A percentile compares a stretch with the other conserved stretches of the same genome.
Conservation (phyloP, 2,329 filamentous ascomycete genomes). For the Calonectria honghensis region DNA sequence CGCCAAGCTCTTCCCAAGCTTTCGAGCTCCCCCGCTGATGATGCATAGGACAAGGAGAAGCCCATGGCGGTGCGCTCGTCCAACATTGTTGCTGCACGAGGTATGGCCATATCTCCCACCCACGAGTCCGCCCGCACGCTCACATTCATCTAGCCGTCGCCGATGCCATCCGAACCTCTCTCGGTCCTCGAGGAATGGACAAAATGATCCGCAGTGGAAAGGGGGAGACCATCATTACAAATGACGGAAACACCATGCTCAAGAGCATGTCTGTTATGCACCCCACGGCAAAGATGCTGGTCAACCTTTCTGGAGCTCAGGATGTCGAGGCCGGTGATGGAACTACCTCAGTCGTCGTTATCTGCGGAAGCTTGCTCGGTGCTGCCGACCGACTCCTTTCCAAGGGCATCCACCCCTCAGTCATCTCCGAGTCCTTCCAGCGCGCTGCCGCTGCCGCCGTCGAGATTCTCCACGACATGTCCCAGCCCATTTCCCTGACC, state of each 20-base stretch:
- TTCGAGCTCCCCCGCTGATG: slow-evolving; percentile 63
- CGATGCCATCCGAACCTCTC: slow-evolving; percentile 96
- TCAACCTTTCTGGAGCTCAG: slow-evolving; percentile 96
- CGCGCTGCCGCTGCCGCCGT: slow-evolving; percentile 93
- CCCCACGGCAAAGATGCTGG: slow-evolving; percentile 99
- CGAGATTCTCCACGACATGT: slow-evolving; percentile 94
- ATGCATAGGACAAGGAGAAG: slow-evolving; percentile 90
- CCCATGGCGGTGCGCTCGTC: slow-evolving; percentile 95
- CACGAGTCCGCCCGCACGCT: slow-evolving; percentile 38
- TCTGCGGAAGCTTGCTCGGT: slow-evolving; percentile 94
- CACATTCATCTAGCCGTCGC: slow-evolving; percentile 81
- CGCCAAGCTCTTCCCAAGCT: slow-evolving; percentile 59
- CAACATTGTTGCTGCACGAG: slow-evolving; percentile 98
- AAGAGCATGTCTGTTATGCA: slow-evolving; percentile 99
- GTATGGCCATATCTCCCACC: slow-evolving; percentile 67
- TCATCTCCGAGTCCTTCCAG: slow-evolving; percentile 98
- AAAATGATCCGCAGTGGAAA: slow-evolving; percentile 99
- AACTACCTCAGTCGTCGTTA: slow-evolving; percentile 98
- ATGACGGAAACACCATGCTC: slow-evolving; percentile 99
- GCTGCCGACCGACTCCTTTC: slow-evolving; percentile 92
- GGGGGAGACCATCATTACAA: slow-evolving; percentile 98
- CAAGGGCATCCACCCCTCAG: slow-evolving; percentile 97
- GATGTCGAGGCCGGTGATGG: slow-evolving; percentile 99
- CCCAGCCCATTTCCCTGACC: slow-evolving; percentile 90
- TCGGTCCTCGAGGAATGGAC: slow-evolving; percentile 98